These are phyloP conservation scores for Cladosporium sp. DNA, from an alignment of 2,329 filamentous ascomycete genomes.

Conservation along the genomic window DNA sequence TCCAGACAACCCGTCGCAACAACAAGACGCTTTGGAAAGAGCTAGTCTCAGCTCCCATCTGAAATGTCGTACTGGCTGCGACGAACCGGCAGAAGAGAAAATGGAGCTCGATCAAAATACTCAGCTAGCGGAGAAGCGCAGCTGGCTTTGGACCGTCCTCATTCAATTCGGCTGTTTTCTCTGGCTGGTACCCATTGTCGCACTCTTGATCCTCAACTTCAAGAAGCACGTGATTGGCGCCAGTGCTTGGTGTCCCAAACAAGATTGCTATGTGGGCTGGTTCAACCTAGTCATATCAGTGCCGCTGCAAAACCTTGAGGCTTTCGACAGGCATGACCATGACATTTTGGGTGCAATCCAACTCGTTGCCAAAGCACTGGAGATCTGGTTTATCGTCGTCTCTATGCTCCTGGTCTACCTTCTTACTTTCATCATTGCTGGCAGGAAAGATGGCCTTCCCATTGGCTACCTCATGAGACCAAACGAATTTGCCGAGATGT, in stretches of 20 bases:
- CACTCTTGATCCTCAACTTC: constrained; percentile 27
- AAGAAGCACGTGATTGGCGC: constrained; percentile 25
- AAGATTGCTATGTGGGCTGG: constrained; percentile 19
- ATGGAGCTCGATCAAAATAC: constrained; percentile 13
- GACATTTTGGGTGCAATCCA: constrained; percentile 29
- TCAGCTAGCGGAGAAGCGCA: constrained; percentile 2
- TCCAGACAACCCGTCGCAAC: background rate
- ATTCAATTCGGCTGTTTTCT: constrained; percentile 22
- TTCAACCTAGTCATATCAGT: constrained; percentile 10
- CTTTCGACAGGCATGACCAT: constrained; percentile 24
- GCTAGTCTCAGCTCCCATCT: background rate
- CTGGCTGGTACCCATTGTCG: constrained; percentile 27
- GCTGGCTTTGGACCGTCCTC: constrained; percentile 10
- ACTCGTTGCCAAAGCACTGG: constrained; percentile 29
- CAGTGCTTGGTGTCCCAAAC: constrained; percentile 26
- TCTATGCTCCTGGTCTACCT: constrained; percentile 27
- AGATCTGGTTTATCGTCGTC: constrained; percentile 31
- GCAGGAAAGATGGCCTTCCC: constrained; percentile 22
- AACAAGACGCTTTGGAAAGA: background rate
- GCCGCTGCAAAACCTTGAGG: constrained; percentile 11
- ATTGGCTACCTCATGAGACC: constrained; percentile 27
- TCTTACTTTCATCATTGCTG: constrained; percentile 24
- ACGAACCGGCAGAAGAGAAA: background rate
- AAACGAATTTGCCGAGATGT: constrained; percentile 24
- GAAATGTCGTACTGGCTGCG: background rate